Conservation (phyloP, 1,284 basidiomycete genomes). For the Ganoderma sp. region DNA sequence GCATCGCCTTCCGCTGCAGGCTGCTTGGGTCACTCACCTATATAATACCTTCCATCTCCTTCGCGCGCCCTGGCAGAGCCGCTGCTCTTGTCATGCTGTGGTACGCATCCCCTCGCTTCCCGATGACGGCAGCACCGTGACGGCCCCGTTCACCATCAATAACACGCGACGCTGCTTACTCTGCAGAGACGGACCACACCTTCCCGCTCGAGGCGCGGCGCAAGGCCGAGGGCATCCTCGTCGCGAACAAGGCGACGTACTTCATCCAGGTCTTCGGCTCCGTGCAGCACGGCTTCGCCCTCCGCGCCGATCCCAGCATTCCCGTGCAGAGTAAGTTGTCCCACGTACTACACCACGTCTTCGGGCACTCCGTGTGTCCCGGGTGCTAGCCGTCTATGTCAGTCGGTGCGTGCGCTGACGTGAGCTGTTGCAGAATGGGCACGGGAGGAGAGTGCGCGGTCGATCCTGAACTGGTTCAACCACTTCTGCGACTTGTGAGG, state of each 20-base stretch:
- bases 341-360: not conserved
- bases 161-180: not conserved
- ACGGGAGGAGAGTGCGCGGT: constrained; percentile 59
- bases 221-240: constrained; percentile 53
- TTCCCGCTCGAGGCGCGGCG: constrained; percentile 51
- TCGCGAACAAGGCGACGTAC: constrained; percentile 51
- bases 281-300: constrained; percentile 53
- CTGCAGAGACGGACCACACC: constrained; percentile 50
- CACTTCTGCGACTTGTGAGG: constrained; percentile 13
- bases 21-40: not conserved
- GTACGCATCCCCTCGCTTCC: constrained; percentile 9
- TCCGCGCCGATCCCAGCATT: constrained; percentile 47
- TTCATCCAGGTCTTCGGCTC: constrained; percentile 57
- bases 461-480: constrained; percentile 41
- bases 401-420: not conserved
- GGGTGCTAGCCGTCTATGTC: not conserved
- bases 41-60: not conserved
- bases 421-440: constrained; percentile 52
- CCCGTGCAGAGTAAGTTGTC: constrained; percentile 48
- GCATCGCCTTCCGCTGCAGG: not conserved
- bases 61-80: constrained; percentile 16
- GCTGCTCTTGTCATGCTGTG: constrained; percentile 26
- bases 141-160: not conserved
- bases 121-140: not conserved
- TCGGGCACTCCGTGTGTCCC: not conserved